These are phyloP conservation scores for Candida sanyaensis DNA, from an alignment of 1,139 yeast species.

Conservation along the genomic window DNA sequence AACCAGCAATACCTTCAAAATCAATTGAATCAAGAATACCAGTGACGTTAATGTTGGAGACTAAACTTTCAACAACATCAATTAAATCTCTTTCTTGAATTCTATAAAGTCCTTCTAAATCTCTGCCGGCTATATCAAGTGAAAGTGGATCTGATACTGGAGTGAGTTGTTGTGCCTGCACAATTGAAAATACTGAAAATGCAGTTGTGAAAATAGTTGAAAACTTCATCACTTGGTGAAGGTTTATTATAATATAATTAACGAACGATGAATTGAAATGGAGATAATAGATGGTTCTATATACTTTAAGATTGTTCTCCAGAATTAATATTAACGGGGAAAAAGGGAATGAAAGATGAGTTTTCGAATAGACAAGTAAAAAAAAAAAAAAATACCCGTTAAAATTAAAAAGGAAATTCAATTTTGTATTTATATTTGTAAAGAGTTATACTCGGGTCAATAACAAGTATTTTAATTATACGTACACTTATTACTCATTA, in stretches of 20 bases:
- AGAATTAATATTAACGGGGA: too few relatives aligned
- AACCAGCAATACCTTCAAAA: constrained; percentile 35
- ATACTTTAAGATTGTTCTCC: neutral
- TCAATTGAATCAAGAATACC: constrained; percentile 21
- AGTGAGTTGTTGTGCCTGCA: constrained; percentile 10
- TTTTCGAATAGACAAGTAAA: neutral
- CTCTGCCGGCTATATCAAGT: constrained; percentile 8
- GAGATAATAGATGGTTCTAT: neutral
- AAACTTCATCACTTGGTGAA: constrained; percentile 10
- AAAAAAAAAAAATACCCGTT: neutral
- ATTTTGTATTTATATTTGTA: constrained; percentile 1
- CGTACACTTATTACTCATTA: neutral
- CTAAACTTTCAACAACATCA: constrained; percentile 15
- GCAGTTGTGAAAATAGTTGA: constrained; percentile 11
- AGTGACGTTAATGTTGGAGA: constrained; percentile 22
- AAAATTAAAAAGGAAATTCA: neutral
- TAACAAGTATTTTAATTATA: too few relatives aligned
- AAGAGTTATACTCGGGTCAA: neutral
- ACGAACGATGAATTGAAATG: constrained; percentile 4
- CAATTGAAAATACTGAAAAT: constrained; percentile 8
- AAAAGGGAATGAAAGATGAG: too few relatives aligned
- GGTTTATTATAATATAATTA: neutral
- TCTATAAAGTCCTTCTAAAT: constrained; percentile 7
- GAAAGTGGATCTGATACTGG: constrained; percentile 12
- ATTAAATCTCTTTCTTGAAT: constrained; percentile 23